These are phyloP conservation scores for Sarocladium kiliense DNA, from an alignment of 2,329 filamentous ascomycete species.

Conservation along the genomic window DNA sequence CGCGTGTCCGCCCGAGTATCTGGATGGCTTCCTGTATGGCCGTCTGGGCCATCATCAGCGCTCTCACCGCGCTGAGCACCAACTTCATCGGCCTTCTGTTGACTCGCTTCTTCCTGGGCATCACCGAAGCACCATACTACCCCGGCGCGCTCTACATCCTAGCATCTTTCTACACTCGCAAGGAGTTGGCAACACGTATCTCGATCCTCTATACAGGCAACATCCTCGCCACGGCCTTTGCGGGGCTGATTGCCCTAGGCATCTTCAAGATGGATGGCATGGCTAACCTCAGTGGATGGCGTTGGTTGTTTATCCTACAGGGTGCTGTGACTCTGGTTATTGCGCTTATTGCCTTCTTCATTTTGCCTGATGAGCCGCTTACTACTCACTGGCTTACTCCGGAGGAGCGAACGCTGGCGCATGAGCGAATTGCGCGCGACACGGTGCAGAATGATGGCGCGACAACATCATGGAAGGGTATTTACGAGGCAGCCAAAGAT, in stretches of 20 bases:
- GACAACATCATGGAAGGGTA: slow-evolving; percentile 29
- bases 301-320: slow-evolving; percentile 52
- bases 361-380: slow-evolving; percentile 29
- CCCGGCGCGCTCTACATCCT: slow-evolving; percentile 38
- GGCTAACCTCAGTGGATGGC: slow-evolving; percentile 23
- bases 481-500: slow-evolving; percentile 35
- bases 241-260: slow-evolving; percentile 37
- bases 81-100: slow-evolving; percentile 39
- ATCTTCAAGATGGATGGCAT: slow-evolving; percentile 23
- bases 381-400: slow-evolving; percentile 35
- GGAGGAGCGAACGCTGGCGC: slow-evolving; percentile 34
- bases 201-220: slow-evolving; percentile 40
- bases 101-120: slow-evolving; percentile 34
- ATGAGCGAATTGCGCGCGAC: slow-evolving; percentile 34
- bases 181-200: slow-evolving; percentile 37
- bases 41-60: slow-evolving; percentile 35
- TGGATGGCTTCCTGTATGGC: slow-evolving; percentile 30
- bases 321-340: slow-evolving; percentile 32
- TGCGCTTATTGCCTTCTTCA: slow-evolving; percentile 15
- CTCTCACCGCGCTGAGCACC: slow-evolving; percentile 34
- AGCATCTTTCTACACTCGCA: slow-evolving; percentile 49
- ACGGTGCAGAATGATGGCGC: slow-evolving; percentile 27
- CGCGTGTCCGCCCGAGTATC: slow-evolving; percentile 14
- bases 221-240: slow-evolving; percentile 31
- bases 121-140: slow-evolving; percentile 45